Conservation (phyloP, 345 rosid species). For the Diplotaxis tenuifolia region DNA sequence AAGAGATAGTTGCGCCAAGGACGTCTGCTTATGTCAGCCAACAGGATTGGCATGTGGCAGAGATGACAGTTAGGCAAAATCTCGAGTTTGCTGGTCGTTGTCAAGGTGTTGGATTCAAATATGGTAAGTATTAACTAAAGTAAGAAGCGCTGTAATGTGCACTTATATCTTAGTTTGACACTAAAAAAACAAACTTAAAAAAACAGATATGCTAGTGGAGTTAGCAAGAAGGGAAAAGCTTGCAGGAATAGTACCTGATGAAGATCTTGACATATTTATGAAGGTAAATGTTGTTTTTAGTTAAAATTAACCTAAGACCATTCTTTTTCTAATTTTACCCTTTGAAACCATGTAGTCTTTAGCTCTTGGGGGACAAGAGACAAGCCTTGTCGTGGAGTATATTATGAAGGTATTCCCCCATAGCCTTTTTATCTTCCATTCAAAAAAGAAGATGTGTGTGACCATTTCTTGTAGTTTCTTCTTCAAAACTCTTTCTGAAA, state of each 20-base stretch:
- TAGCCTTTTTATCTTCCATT: too few relatives aligned
- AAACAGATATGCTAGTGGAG: conserved; percentile 86
- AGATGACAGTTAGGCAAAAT: conserved; percentile 90
- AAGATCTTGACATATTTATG: conserved; percentile 98
- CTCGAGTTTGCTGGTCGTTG: conserved; percentile 89
- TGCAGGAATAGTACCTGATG: conserved; percentile 92
- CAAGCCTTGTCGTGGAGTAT: conserved; percentile 82
- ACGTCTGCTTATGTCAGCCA: conserved; percentile 95
- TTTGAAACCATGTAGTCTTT: conserved; percentile 51
- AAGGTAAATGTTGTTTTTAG: conserved; percentile 52
- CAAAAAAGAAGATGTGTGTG: not conserved
- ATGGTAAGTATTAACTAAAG: conserved; percentile 53
- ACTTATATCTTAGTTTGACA: conserved; percentile 25
- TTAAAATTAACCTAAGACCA: not conserved
- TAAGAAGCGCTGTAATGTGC: conserved; percentile 8
- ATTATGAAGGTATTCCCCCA: conserved; percentile 80
- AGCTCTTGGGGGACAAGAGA: conserved; percentile 87
- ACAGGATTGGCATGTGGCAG: conserved; percentile 92
- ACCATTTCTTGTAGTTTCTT: not conserved
- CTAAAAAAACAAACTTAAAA: not conserved
- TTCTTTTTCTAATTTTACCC: not conserved
- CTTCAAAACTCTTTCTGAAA: conserved; percentile 37
- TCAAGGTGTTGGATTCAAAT: conserved; percentile 95
- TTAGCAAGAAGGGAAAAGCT: conserved; percentile 91
- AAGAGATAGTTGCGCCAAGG: conserved; percentile 86